A percentile compares a stretch with the other conserved stretches of the same genome.
phyloP scores from a whole-genome alignment of 179 eudicot genomes.

The Carnegiea gigantea region DNA sequence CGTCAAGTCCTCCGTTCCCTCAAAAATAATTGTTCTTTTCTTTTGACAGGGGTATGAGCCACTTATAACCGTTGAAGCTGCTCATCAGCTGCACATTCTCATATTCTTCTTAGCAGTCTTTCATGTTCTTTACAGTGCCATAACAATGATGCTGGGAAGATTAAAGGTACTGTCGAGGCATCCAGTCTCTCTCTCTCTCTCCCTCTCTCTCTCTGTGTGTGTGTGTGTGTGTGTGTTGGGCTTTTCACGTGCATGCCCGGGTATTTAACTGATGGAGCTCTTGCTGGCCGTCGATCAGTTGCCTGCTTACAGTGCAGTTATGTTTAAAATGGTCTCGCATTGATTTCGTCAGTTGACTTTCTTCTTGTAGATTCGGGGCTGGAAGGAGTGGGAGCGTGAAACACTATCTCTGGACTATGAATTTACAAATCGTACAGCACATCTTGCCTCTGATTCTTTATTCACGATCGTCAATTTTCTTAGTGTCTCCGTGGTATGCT shows the following conservation, averaged over 20 bases:
- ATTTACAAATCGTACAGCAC: constrained; percentile 28
- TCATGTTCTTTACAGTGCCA: constrained; percentile 46
- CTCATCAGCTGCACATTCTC: constrained; percentile 90
- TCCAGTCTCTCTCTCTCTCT: too few species aligned
- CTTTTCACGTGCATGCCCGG: background rate
- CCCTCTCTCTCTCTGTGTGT: too few species aligned
- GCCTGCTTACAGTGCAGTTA: constrained; percentile 2
- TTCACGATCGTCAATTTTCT: background rate
- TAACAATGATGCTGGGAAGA: constrained; percentile 49
- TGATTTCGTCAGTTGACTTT: background rate
- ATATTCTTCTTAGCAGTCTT: constrained; percentile 86
- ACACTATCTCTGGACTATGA: constrained; percentile 32
- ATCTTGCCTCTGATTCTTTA: background rate
- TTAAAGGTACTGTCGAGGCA: constrained; percentile 35
- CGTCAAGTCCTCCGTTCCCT: background rate
- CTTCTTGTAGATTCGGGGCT: constrained; percentile 38
- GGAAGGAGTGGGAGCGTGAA: constrained; percentile 53
- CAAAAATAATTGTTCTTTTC: background rate
- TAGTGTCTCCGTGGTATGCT: constrained; percentile 6
- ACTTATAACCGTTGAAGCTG: constrained; percentile 63
- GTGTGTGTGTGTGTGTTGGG: background rate
- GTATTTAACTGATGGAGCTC: background rate
- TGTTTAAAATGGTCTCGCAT: background rate
- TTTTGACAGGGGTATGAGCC: constrained; percentile 55
- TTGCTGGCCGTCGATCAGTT: background rate